phyloP scores from a whole-genome alignment of 1,284 basidiomycete genomes.

The Apiotrichum gamsii region DNA sequence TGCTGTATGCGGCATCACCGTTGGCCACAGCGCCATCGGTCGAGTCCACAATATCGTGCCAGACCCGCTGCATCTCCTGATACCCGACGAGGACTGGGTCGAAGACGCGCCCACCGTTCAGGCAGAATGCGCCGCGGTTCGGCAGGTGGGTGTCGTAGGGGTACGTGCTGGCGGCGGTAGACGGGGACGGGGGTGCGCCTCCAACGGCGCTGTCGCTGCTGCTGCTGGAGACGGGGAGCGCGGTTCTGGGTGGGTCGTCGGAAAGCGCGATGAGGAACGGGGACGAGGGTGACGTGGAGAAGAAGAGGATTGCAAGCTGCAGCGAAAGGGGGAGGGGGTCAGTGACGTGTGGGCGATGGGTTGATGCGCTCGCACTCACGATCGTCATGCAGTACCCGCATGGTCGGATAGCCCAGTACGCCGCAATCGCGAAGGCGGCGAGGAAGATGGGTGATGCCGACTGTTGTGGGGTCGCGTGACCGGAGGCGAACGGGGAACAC shows the following conservation, averaged over 20 bases:
- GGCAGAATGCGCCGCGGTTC: conserved; percentile 27
- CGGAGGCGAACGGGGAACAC: no score
- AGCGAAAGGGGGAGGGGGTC: background rate
- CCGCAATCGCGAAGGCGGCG: conserved; percentile 17
- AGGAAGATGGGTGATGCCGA: conserved; percentile 32
- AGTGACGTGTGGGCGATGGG: background rate
- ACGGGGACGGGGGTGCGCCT: conserved; percentile 1
- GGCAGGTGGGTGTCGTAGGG: conserved; percentile 17
- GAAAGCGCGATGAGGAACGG: conserved; percentile 28
- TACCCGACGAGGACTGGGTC: conserved; percentile 35
- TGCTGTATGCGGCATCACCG: background rate
- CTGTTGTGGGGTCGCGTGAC: conserved; percentile 6
- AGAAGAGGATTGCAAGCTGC: conserved; percentile 34
- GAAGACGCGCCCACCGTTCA: conserved; percentile 28
- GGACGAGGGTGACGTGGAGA: conserved; percentile 36
- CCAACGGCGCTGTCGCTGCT: no score
- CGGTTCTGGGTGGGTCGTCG: background rate
- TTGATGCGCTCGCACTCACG: conserved; percentile 19
- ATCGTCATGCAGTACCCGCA: conserved; percentile 35
- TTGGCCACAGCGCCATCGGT: background rate
- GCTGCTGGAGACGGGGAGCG: no score
- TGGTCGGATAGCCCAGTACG: conserved; percentile 28
- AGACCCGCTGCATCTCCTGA: conserved; percentile 16
- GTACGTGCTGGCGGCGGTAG: conserved; percentile 2
- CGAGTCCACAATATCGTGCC: conserved; percentile 6